phyloP scores from a whole-genome alignment of 176 grass and related monocot genomes.

The Olyra latifolia region DNA sequence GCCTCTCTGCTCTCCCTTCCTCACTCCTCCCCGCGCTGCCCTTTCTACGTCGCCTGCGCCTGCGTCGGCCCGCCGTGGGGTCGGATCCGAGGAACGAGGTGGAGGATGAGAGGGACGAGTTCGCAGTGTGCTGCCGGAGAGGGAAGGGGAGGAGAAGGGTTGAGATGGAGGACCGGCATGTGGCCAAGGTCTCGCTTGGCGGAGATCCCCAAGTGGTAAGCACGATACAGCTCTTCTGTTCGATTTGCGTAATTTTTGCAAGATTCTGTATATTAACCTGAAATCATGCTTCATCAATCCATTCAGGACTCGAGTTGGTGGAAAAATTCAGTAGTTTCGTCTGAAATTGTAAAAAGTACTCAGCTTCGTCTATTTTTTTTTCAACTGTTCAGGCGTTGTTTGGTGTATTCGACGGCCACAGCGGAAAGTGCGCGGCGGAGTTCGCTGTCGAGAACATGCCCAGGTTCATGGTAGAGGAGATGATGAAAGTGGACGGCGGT shows the following conservation, averaged over 20 bases:
- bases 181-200: slow-evolving; percentile 59
- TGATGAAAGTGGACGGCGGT: slow-evolving; percentile 25
- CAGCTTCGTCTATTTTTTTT: neutral
- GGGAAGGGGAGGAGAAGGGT: slow-evolving; percentile 78
- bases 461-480: slow-evolving; percentile 56
- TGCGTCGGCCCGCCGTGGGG: slow-evolving; percentile 35
- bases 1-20: no score
- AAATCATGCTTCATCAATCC: neutral
- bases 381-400: slow-evolving; percentile 69
- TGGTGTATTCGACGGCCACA: slow-evolving; percentile 94
- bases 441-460: slow-evolving; percentile 84
- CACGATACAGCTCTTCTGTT: neutral
- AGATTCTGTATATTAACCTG: neutral
- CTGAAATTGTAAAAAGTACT: neutral
- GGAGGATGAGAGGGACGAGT: slow-evolving; percentile 67
- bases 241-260: neutral
- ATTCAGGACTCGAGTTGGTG: neutral
- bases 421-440: slow-evolving; percentile 79
- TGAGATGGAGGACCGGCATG: slow-evolving; percentile 93
- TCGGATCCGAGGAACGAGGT: slow-evolving; percentile 68
- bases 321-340: neutral
- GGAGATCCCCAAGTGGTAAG: slow-evolving; percentile 79
- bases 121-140: slow-evolving; percentile 77
- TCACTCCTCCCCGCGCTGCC: no score
- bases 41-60: slow-evolving; percentile 22